Base-by-base conservation (phyloP, 345 rosid genomes). In the Physaria fendleri region DNA sequence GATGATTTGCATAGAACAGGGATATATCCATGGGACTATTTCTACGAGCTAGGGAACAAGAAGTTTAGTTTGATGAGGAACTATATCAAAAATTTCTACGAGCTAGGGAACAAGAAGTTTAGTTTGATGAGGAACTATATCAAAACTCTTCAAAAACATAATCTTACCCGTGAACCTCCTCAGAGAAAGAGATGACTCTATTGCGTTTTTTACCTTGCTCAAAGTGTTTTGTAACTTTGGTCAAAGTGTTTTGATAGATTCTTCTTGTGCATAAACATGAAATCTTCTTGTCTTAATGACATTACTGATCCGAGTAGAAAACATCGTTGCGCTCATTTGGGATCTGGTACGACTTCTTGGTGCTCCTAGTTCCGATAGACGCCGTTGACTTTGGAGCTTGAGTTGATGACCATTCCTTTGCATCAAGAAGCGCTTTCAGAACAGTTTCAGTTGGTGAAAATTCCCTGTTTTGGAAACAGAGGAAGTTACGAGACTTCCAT, bases 1-100 rank as follows among this genome's bases (percentile, higher is more conserved):
- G 97, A 93, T 72, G 97, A 87, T 77, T 67, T 90, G 85, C 99
- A 87, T 66, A 90, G 79, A 76, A 90, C 95, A 8, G 96, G 99
- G 75, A 93, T 93, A 66, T 90, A 77, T 62, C 81, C 97, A 11
- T 93, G 96, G 97, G 95, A 85, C 30, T 90, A 81, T 65, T 82
- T 87, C 73, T 76, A 83, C 54, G 76, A 82, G 57, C 90, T 93
- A 51, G 99, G 97, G 38, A 79, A 59, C 71, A 87, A 87, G 64
- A 89, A 93, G 84, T 85, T 89, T 63, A 54, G 77, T 20, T 71
- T 93, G 46, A 85, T 87, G 88, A 87, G 90, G 73, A 72, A 70
- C 45, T 93, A 93, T 56, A 71, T 93, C 77, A 83, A 73, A 37
- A 82, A 81, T 65, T 82, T 87, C 73, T 76, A 83, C 54, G 76